Evolutionary conservation across 805 yeast species (phyloP).

Genomic region (Wickerhamomyces silvicola): DNA sequence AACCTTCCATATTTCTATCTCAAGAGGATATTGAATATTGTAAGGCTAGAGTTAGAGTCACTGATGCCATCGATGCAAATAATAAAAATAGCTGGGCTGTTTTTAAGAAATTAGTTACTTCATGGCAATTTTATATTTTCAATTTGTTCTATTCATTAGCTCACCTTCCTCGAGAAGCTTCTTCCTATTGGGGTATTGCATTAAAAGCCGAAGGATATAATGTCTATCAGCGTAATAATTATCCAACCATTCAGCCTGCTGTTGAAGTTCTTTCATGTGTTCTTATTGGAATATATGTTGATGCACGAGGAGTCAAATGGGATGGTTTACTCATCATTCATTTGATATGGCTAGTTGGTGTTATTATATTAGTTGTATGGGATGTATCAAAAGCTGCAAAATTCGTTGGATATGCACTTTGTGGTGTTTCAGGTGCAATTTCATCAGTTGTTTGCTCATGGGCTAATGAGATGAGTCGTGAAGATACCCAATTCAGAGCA

Average conservation of each 20-base stretch:
- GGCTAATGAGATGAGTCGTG: constrained; percentile 2
- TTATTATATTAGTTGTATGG: neutral
- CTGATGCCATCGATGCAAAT: neutral
- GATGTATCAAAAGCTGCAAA: constrained; percentile 1
- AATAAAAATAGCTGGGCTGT: neutral
- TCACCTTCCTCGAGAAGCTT: constrained; percentile 1
- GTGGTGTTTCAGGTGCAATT: constrained; percentile 1
- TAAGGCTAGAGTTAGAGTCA: neutral
- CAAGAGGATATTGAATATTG: constrained; percentile 1
- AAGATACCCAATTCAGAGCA: constrained; percentile 2
- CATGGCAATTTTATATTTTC: constrained; percentile 5
- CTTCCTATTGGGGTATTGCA: constrained; percentile 10
- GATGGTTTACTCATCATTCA: neutral
- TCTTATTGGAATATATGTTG: neutral
- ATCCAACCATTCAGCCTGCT: constrained; percentile 8
- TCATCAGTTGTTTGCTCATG: neutral
- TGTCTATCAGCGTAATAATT: constrained; percentile 19
- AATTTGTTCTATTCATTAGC: neutral
- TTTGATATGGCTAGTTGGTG: neutral
- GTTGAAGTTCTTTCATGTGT: neutral
- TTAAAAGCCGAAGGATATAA: constrained; percentile 17
- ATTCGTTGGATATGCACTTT: neutral
- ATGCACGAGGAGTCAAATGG: neutral
- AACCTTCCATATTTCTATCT: neutral
- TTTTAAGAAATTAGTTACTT: neutral